A percentile compares a stretch with the other conserved stretches of the same genome.
These are phyloP conservation scores for Aspergillus awamori DNA, from an alignment of 2,329 filamentous ascomycete species.

Conservation along the genomic window DNA sequence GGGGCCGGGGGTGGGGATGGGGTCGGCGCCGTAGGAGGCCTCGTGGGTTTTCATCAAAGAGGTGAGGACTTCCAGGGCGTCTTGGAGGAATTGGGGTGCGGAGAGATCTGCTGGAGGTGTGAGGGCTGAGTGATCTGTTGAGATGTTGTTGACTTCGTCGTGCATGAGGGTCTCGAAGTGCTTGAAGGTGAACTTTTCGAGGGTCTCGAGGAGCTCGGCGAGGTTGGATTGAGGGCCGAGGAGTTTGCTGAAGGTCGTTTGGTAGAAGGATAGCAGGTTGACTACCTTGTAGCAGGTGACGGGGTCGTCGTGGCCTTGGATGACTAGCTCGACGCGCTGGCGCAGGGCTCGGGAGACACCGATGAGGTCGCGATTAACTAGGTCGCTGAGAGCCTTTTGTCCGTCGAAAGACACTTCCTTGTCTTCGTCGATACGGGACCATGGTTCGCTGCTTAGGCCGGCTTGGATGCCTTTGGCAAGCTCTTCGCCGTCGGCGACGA, in stretches of 20 bases:
- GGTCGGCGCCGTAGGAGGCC: slow-evolving; percentile 64
- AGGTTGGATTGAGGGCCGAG: slow-evolving; percentile 71
- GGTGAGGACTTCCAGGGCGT: slow-evolving; percentile 76
- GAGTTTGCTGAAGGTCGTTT: slow-evolving; percentile 78
- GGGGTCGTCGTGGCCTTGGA: slow-evolving; percentile 88
- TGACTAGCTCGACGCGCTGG: slow-evolving; percentile 86
- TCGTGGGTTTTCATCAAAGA: slow-evolving; percentile 85
- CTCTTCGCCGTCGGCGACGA: slow-evolving; percentile 86
- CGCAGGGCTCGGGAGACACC: slow-evolving; percentile 82
- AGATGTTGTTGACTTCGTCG: slow-evolving; percentile 68
- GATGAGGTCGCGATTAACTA: slow-evolving; percentile 83
- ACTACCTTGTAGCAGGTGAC: slow-evolving; percentile 87
- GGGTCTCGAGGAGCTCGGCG: slow-evolving; percentile 65
- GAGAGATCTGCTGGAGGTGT: slow-evolving; percentile 71
- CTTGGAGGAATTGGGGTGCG: slow-evolving; percentile 76
- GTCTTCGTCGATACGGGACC: slow-evolving; percentile 68
- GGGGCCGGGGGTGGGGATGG: slow-evolving; percentile 54
- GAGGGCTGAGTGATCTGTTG: slow-evolving; percentile 72
- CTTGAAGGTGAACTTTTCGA: slow-evolving; percentile 76
- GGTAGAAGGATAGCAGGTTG: slow-evolving; percentile 88
- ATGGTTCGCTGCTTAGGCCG: slow-evolving; percentile 80
- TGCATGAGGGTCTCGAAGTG: slow-evolving; percentile 82
- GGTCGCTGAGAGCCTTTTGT: slow-evolving; percentile 75
- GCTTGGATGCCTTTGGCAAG: slow-evolving; percentile 80
- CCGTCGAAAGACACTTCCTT: slow-evolving; percentile 71